Evolutionary conservation across 495 filamentous ascomycete species (phyloP), one percentile per base, ranked within the genome.

Genomic region (Aspergillus incahuasiensis): DNA sequence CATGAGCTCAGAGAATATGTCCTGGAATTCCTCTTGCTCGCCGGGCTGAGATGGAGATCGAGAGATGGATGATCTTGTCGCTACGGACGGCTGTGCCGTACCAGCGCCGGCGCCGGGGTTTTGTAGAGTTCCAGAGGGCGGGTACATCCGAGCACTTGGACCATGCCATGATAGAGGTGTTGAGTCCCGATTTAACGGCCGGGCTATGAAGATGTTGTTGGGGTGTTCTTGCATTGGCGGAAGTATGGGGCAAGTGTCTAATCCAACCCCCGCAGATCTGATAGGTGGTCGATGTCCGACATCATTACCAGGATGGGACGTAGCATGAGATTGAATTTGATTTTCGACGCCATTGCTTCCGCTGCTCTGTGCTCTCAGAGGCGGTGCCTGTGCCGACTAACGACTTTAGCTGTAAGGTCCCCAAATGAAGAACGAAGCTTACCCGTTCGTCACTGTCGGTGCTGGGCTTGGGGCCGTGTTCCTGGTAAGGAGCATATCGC

Each of bases 401-500:
- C 28, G 28, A 30, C 9, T 12, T 15, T 35, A 15, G 32, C 13
- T 35, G 13, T 43, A n/a, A 21, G 18, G 6, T 24, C 2, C 7
- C 4, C 11, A 13, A 13, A 5, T 9, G 18, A 2, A 3, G 18
- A 41, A 6, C 7, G n/a, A 50, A 30, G 35, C 54, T 3, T 56
- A 56, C 54, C 12, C 30, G n/a, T 9, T 9, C 2, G 19, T 38
- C 3, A 5, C 30, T 50, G 6, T 13, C 45, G 6, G 35, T 19
- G 1, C 28, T 20, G 16, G 28, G 15, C 22, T 46, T 61, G 3
- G 64, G 15, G 12, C 56, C 56, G 19, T 16, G n/a, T 13, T 72
- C 69, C 41, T 68, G 68, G 59, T 77, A 77, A n/a, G 74, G 74
- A 48, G 74, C 73, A 67, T 74, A 77, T 19, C 74, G 64, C 12